Percentiles rank a stretch among this genome's conserved stretches.
Conservation (phyloP, 495 filamentous ascomycete genomes). For the Trichoderma erinaceum region DNA sequence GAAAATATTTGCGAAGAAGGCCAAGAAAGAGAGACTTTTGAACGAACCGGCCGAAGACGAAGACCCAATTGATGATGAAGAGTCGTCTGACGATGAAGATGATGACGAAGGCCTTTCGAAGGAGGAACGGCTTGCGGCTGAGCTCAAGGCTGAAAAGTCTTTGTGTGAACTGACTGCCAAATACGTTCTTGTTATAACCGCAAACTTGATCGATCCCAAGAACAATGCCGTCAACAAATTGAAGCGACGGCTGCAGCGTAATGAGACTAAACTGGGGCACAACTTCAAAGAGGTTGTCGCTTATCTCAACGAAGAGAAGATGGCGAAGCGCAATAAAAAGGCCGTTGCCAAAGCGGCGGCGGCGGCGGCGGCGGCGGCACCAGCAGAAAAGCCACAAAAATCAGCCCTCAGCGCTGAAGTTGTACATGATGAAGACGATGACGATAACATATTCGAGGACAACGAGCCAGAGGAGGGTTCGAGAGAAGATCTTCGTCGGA, state of each 20-base stretch:
- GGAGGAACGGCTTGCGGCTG: slow-evolving; percentile 49
- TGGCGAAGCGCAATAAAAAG: slow-evolving; percentile 35
- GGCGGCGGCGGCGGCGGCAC: slow-evolving; percentile 34
- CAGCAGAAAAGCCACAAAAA: neutral
- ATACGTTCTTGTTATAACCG: slow-evolving; percentile 70
- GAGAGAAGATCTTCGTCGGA: slow-evolving; percentile 55
- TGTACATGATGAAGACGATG: slow-evolving; percentile 44
- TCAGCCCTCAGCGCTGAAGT: slow-evolving; percentile 30
- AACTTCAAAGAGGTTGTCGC: slow-evolving; percentile 74
- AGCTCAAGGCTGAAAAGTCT: slow-evolving; percentile 69
- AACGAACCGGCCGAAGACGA: slow-evolving; percentile 64
- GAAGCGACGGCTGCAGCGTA: slow-evolving; percentile 56
- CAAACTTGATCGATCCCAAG: slow-evolving; percentile 60
- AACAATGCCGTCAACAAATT: slow-evolving; percentile 54
- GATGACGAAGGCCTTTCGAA: slow-evolving; percentile 51
- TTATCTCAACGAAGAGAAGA: slow-evolving; percentile 59
- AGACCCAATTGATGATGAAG: slow-evolving; percentile 50
- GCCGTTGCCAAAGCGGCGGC: slow-evolving; percentile 39
- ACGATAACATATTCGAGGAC: slow-evolving; percentile 47
- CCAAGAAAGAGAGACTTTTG: slow-evolving; percentile 48
- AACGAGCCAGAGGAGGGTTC: slow-evolving; percentile 44
- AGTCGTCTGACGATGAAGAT: slow-evolving; percentile 54
- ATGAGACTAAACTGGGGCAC: slow-evolving; percentile 58
- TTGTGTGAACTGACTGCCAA: slow-evolving; percentile 81
- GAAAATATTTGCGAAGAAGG: slow-evolving; percentile 64